Base-by-base conservation (phyloP, 495 filamentous ascomycete genomes). In the Hamigera avellanea region DNA sequence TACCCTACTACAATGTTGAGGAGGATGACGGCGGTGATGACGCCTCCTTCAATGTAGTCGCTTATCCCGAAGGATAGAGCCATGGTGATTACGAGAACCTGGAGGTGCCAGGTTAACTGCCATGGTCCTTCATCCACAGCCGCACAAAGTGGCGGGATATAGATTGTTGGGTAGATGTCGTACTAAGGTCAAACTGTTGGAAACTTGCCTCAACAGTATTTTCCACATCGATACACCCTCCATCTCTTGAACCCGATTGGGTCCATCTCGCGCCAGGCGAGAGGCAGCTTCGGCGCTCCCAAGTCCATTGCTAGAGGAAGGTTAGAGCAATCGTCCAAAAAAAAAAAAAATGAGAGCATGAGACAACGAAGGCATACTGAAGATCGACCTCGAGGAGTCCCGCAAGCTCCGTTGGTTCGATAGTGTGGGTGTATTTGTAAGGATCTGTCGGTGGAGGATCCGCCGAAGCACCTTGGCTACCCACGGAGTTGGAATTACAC, bases 71-170 rank as follows among this genome's bases (percentile, higher is more conserved):
- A 93, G 45, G 80, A 84, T 26, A 93, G 63, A 23, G 69, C 76
- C 83, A 91, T 91, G 41, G 83, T 86, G 33, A 93, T 69, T 21
- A 91, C 71, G 15, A 94, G 68, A 25, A 94, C 81, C 79, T 83
- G 48, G 23, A 47, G 35, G 9, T 27, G 0, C 18, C 19, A 18
- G 9, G 41, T 44, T 42, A 47, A 38, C 28, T 12, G 28, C 28
- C 28, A 30, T 12, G 14, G n/a, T 6, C 3, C 28, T 13, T 4
- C n/a, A 6, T 15, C 28, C 28, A 4, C 5, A 30, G 28, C 5
- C 5, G 21, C 36, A 39, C 45, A 38, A 17, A 23, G 26, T 27
- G 28, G 35, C 37, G 29, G 14, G 8, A 8, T 10, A 14, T 14
- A 14, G 18, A 14, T 19, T 17, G 7, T 0, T 31, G 5, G 38